phyloP scores from a whole-genome alignment of 208 protist genomes.

The Acanthamoeba quina region DNA sequence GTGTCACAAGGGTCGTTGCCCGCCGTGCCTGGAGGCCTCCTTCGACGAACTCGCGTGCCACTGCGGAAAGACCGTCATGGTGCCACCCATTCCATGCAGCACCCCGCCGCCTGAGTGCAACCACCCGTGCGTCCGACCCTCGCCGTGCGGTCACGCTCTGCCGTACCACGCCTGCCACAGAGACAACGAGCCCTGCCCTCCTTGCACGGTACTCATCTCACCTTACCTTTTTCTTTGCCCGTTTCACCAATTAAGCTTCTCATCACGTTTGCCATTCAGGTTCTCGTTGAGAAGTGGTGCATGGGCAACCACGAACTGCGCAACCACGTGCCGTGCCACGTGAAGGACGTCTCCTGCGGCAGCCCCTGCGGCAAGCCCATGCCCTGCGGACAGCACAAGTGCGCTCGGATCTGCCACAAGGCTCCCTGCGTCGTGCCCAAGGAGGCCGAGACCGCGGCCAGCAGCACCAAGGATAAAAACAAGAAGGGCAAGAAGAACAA shows the following conservation, averaged over 20 bases:
- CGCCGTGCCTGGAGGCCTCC: conserved; percentile 74
- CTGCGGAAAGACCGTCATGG: conserved; percentile 83
- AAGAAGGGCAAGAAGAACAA: conserved; percentile 41
- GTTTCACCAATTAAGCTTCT: neutral
- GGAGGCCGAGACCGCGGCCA: conserved; percentile 40
- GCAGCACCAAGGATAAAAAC: conserved; percentile 48
- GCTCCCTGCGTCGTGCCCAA: conserved; percentile 73
- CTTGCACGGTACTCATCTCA: conserved; percentile 25
- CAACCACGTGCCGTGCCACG: conserved; percentile 79
- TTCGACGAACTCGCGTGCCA: conserved; percentile 77
- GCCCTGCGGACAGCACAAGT: conserved; percentile 78
- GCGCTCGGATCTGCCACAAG: conserved; percentile 61
- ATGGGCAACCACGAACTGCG: conserved; percentile 81
- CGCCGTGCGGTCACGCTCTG: conserved; percentile 81
- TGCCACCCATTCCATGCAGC: conserved; percentile 83
- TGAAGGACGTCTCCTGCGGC: conserved; percentile 72
- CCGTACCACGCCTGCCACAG: conserved; percentile 81
- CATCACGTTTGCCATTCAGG: conserved; percentile 39
- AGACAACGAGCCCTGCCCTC: conserved; percentile 57
- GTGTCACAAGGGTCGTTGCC: conserved; percentile 78
- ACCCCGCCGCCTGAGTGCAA: conserved; percentile 73
- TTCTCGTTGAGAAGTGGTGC: conserved; percentile 80
- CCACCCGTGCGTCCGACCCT: conserved; percentile 70
- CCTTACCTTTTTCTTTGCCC: neutral
- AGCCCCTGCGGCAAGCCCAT: conserved; percentile 80